Conservation (phyloP, 179 eudicot genomes). For the Sideroxylon spinosum region DNA sequence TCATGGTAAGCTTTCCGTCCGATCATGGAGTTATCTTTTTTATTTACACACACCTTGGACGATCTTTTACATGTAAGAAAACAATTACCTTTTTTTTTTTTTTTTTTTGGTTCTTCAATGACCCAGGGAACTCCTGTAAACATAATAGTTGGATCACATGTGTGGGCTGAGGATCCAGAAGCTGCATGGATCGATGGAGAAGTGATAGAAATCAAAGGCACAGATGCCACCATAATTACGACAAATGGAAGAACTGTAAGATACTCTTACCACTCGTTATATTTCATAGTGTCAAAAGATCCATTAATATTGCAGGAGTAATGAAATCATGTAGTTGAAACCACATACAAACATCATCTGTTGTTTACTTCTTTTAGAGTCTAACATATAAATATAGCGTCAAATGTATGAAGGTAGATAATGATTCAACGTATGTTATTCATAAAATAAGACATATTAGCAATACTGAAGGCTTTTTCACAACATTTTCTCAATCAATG, state of each 20-base stretch:
- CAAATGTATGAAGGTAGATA: not conserved
- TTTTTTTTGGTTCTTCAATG: slow-evolving; percentile 23
- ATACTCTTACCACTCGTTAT: not conserved
- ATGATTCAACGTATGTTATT: not conserved
- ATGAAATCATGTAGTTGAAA: not conserved
- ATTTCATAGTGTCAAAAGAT: not conserved
- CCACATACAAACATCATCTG: not conserved
- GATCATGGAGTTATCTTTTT: slow-evolving; percentile 11
- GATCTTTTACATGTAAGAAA: not conserved
- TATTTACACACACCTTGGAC: slow-evolving; percentile 6
- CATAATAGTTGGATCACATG: slow-evolving; percentile 85
- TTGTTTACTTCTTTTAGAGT: slow-evolving; percentile 11
- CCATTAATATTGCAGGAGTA: not conserved
- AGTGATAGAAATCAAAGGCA: slow-evolving; percentile 62
- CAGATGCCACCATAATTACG: slow-evolving; percentile 63
- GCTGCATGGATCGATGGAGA: slow-evolving; percentile 88
- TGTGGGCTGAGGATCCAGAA: slow-evolving; percentile 86
- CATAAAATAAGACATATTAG: not conserved
- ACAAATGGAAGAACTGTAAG: slow-evolving; percentile 75
- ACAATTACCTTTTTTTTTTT: slow-evolving; percentile 13
- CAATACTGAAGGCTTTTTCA: not conserved
- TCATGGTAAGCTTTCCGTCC: slow-evolving; percentile 37
- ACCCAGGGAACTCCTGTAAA: slow-evolving; percentile 89
- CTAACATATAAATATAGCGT: not conserved
- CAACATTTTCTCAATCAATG: not conserved